Evolutionary conservation across 2,329 filamentous ascomycete genomes (phyloP).

Genomic region (Sphaerostilbella broomeana): DNA sequence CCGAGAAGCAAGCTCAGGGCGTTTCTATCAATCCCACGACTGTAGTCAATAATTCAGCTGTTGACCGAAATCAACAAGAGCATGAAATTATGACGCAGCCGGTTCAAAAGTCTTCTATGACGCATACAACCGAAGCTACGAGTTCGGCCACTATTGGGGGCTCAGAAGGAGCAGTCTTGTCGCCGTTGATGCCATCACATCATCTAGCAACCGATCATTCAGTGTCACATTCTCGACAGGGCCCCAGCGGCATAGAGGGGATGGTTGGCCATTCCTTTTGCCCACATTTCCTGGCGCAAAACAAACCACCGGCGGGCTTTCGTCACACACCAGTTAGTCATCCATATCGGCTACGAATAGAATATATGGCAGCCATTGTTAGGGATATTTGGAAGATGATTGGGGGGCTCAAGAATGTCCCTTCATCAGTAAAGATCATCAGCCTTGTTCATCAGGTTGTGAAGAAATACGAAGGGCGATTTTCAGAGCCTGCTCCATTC

Average conservation of each 20-base stretch:
- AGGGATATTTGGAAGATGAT: slow-evolving; percentile 58
- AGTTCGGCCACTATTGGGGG: neutral
- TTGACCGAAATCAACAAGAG: too few species aligned
- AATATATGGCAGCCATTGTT: slow-evolving; percentile 48
- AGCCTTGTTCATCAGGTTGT: slow-evolving; percentile 58
- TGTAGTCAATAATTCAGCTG: too few species aligned
- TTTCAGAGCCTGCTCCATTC: slow-evolving; percentile 50
- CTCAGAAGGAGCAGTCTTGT: too few species aligned
- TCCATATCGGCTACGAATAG: slow-evolving; percentile 40
- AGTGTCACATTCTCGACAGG: neutral
- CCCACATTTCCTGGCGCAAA: neutral
- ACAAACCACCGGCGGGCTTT: neutral
- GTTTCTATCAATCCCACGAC: too few species aligned
- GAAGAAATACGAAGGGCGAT: slow-evolving; percentile 50
- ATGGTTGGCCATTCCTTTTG: neutral
- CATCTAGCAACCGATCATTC: too few species aligned
- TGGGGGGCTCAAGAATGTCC: slow-evolving; percentile 52
- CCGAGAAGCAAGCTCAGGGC: too few species aligned
- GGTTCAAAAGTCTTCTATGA: too few species aligned
- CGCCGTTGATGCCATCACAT: too few species aligned
- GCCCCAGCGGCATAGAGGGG: neutral
- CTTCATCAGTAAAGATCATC: slow-evolving; percentile 55
- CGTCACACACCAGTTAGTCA: neutral
- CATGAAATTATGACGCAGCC: too few species aligned
- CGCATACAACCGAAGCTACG: too few species aligned